These are phyloP conservation scores for Aspergillus spinulosporus DNA, from an alignment of 2,329 filamentous ascomycete genomes.

Conservation along the genomic window DNA sequence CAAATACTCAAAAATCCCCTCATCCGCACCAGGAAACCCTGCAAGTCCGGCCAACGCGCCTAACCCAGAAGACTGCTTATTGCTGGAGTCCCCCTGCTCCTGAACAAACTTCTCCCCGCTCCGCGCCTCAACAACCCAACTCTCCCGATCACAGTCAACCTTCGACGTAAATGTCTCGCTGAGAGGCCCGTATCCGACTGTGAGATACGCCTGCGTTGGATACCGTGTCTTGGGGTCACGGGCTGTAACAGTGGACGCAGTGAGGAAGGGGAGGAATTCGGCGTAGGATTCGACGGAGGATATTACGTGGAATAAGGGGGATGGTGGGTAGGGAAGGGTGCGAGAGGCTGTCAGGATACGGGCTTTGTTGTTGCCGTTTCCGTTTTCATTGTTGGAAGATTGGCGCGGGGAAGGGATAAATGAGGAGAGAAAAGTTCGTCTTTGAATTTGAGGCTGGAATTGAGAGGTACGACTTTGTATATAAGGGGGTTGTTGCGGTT, in stretches of 20 bases:
- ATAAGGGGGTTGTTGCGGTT: not conserved
- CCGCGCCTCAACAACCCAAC: slow-evolving; percentile 69
- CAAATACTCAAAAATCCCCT: slow-evolving; percentile 48
- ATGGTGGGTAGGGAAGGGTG: slow-evolving; percentile 71
- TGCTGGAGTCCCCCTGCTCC: not conserved
- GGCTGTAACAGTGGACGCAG: slow-evolving; percentile 70
- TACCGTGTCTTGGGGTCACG: slow-evolving; percentile 58
- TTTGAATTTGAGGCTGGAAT: slow-evolving; percentile 2
- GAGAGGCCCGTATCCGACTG: slow-evolving; percentile 80
- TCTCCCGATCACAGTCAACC: slow-evolving; percentile 72
- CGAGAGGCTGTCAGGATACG: slow-evolving; percentile 73
- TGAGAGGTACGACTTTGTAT: not conserved
- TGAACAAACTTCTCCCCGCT: slow-evolving; percentile 41
- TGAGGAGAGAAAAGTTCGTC: slow-evolving; percentile 30
- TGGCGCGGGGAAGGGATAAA: slow-evolving; percentile 33
- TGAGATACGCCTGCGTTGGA: slow-evolving; percentile 74
- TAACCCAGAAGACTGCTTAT: not conserved
- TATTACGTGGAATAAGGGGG: slow-evolving; percentile 77
- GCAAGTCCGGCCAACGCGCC: slow-evolving; percentile 1
- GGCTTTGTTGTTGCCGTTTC: slow-evolving; percentile 42
- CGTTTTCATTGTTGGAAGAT: slow-evolving; percentile 20
- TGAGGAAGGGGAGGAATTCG: slow-evolving; percentile 89
- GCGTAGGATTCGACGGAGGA: slow-evolving; percentile 84
- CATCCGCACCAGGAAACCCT: slow-evolving; percentile 46
- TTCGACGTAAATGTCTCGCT: slow-evolving; percentile 80